phyloP scores from a whole-genome alignment of 2,329 filamentous ascomycete species.

The Tolypocladium amazonense region DNA sequence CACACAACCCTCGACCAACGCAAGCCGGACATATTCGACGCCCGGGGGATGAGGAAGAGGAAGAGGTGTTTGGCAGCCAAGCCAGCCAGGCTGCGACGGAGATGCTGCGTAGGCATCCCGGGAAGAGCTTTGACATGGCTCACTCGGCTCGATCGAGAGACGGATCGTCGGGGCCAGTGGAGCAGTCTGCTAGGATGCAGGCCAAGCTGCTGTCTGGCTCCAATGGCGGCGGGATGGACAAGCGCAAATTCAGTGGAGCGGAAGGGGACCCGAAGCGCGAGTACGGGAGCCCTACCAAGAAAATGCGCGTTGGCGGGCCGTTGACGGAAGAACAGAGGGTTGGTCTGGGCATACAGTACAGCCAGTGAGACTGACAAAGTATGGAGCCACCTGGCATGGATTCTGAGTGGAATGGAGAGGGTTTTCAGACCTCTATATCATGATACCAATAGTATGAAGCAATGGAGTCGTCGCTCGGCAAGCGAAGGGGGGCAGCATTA shows the following conservation, averaged over 20 bases:
- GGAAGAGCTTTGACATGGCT: constrained; percentile 40
- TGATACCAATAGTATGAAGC: too few species aligned
- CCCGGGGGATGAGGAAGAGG: constrained; percentile 10
- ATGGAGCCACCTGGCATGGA: too few species aligned
- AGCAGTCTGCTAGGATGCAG: constrained; percentile 35
- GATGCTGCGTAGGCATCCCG: constrained; percentile 54
- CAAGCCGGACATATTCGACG: constrained; percentile 14
- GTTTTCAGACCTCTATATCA: too few species aligned
- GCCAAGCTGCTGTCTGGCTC: constrained; percentile 38
- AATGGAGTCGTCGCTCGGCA: too few species aligned
- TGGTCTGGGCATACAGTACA: constrained; percentile 43
- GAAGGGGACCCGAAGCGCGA: constrained; percentile 23
- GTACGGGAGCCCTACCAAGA: constrained; percentile 40
- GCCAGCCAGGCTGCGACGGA: constrained; percentile 68
- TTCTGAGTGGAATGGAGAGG: too few species aligned
- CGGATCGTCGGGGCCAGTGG: constrained; percentile 30
- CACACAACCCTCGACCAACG: constrained; percentile 14
- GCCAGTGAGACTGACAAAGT: constrained; percentile 8
- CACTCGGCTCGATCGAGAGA: constrained; percentile 32
- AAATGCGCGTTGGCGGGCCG: constrained; percentile 31
- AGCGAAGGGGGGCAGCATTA: too few species aligned
- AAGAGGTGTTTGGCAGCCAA: constrained; percentile 58
- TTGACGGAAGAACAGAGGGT: constrained; percentile 28
- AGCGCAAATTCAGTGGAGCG: constrained; percentile 37
- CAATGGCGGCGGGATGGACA: constrained; percentile 32